phyloP scores from a whole-genome alignment of 805 yeast species.

The Scheffersomyces lignosus region DNA sequence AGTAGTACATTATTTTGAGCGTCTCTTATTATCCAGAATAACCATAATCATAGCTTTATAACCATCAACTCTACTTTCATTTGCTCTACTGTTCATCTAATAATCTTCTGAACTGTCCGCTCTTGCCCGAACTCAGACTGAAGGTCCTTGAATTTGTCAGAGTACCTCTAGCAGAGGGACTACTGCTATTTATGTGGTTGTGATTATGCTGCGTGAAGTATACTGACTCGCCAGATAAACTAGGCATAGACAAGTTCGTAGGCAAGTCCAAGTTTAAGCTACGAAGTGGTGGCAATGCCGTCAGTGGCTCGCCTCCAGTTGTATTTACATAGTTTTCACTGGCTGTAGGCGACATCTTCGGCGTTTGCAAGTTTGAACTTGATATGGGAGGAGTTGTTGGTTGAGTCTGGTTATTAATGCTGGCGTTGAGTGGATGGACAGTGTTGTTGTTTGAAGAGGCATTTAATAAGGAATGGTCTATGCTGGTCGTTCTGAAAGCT shows the following conservation, averaged over 20 bases:
- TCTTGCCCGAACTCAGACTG: conserved; percentile 18
- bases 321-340: conserved; percentile 4
- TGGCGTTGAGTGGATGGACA: conserved; percentile 15
- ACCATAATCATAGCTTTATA: too few relatives aligned
- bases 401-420: conserved; percentile 5
- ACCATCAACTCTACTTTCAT: too few relatives aligned
- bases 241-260: conserved; percentile 33
- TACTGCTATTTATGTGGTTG: conserved; percentile 5
- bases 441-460: conserved; percentile 14
- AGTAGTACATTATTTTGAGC: too few relatives aligned
- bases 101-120: conserved; percentile 17
- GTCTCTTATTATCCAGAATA: too few relatives aligned
- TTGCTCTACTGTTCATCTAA: conserved; percentile 11
- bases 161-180: conserved; percentile 15
- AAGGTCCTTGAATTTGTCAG: conserved; percentile 8
- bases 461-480: neutral
- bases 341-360: conserved; percentile 35
- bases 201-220: conserved; percentile 6
- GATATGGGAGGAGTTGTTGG: conserved; percentile 8
- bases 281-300: conserved; percentile 47
- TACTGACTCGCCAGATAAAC: conserved; percentile 8
- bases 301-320: conserved; percentile 13
- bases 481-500: conserved; percentile 5
- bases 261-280: conserved; percentile 54
- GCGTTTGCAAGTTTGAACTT: conserved; percentile 13